Evolutionary conservation across 2,329 filamentous ascomycete genomes (phyloP).

Genomic region (Fusarium cyanostomum): DNA sequence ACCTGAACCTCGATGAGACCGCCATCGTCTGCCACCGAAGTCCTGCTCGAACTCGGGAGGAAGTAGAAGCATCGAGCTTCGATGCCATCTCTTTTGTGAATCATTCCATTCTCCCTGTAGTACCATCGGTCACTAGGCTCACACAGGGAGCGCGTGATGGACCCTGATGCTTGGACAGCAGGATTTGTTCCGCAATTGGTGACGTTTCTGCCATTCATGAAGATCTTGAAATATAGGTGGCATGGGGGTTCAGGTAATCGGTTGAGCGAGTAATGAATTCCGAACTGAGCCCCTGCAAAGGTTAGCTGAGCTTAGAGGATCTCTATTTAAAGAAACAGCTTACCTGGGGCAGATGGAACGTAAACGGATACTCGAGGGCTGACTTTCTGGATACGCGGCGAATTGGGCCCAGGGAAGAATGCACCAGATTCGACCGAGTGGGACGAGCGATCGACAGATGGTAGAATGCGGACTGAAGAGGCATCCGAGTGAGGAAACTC

Average conservation of each 20-base stretch:
- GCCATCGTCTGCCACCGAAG: slow-evolving; percentile 60
- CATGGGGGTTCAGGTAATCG: slow-evolving; percentile 46
- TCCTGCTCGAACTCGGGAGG: slow-evolving; percentile 48
- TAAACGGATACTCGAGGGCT: slow-evolving; percentile 63
- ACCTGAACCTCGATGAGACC: slow-evolving; percentile 64
- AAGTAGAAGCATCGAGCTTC: slow-evolving; percentile 63
- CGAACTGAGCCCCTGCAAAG: slow-evolving; percentile 60
- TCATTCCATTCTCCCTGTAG: slow-evolving; percentile 49
- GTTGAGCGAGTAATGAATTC: slow-evolving; percentile 58
- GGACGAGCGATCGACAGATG: slow-evolving; percentile 19
- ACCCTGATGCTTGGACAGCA: slow-evolving; percentile 47
- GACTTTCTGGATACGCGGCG: slow-evolving; percentile 42
- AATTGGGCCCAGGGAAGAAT: not conserved
- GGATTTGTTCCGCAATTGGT: slow-evolving; percentile 63
- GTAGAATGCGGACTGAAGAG: slow-evolving; percentile 53
- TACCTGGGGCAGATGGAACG: slow-evolving; percentile 64
- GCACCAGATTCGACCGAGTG: slow-evolving; percentile 30
- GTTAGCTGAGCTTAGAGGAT: slow-evolving; percentile 1
- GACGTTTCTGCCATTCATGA: slow-evolving; percentile 63
- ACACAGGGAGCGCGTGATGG: slow-evolving; percentile 59
- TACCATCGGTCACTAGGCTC: slow-evolving; percentile 56
- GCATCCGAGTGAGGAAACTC: slow-evolving; percentile 66
- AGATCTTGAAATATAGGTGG: slow-evolving; percentile 64
- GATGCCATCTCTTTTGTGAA: slow-evolving; percentile 52
- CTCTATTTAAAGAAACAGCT: not conserved